phyloP scores from a whole-genome alignment of 768 basidiomycete genomes.

The Lyophyllum shimeji region DNA sequence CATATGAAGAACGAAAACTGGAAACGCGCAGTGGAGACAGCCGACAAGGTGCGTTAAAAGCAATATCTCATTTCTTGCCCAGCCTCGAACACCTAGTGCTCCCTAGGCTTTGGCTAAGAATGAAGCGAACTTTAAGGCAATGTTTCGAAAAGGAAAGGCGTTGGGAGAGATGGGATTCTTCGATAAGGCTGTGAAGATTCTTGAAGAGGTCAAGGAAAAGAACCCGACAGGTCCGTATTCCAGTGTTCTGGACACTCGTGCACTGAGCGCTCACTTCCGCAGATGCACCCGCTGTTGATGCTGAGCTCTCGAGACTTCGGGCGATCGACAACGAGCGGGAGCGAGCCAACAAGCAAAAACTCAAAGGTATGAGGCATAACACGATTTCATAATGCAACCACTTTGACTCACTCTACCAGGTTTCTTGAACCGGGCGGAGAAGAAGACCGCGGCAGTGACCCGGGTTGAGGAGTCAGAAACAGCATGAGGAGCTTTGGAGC shows the following conservation, averaged over 20 bases:
- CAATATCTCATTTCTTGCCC: background rate
- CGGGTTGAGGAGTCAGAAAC: constrained; percentile 2
- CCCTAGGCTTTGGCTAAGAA: constrained; percentile 72
- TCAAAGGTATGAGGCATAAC: constrained; percentile 59
- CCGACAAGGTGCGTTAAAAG: constrained; percentile 58
- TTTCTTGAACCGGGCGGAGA: constrained; percentile 41
- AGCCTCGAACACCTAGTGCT: background rate
- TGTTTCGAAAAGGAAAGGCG: constrained; percentile 81
- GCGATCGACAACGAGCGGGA: constrained; percentile 68
- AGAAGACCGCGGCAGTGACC: constrained; percentile 13
- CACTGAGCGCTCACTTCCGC: constrained; percentile 6
- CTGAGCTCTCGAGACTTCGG: constrained; percentile 62
- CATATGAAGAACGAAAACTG: constrained; percentile 81
- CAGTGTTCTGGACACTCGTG: background rate
- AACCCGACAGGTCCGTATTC: constrained; percentile 52
- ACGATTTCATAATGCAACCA: background rate
- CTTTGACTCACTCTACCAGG: constrained; percentile 29
- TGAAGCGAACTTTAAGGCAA: constrained; percentile 72
- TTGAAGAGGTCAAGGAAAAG: constrained; percentile 65
- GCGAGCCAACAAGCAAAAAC: constrained; percentile 61
- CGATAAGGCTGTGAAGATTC: constrained; percentile 66
- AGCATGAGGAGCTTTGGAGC: background rate
- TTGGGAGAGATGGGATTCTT: constrained; percentile 74
- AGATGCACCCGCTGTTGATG: constrained; percentile 62
- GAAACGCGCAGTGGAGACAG: constrained; percentile 77